Conservation (phyloP, 768 basidiomycete species). For the Amanita pallidorosea region DNA sequence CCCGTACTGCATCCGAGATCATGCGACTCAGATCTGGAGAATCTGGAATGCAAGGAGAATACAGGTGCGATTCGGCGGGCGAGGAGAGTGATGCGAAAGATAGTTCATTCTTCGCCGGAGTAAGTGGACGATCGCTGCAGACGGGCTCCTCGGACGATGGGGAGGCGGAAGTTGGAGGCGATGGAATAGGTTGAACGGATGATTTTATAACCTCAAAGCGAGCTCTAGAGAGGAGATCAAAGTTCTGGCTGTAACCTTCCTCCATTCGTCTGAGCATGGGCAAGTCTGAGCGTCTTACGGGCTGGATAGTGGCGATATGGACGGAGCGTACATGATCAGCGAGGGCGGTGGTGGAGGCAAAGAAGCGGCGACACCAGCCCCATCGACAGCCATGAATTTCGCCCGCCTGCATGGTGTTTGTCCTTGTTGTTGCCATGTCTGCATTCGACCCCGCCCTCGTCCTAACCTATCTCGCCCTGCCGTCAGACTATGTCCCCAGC, state of each 20-base stretch:
- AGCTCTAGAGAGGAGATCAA: neutral
- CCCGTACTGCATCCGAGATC: constrained; percentile 7
- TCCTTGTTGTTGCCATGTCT: neutral
- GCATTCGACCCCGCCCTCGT: constrained; percentile 10
- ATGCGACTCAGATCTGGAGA: constrained; percentile 8
- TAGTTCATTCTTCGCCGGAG: constrained; percentile 10
- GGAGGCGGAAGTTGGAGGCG: neutral
- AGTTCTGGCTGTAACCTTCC: constrained; percentile 20
- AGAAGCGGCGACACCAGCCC: constrained; percentile 41
- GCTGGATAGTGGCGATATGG: constrained; percentile 33
- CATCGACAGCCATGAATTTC: constrained; percentile 30
- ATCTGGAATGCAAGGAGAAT: constrained; percentile 3
- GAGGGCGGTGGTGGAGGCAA: constrained; percentile 25
- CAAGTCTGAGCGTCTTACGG: constrained; percentile 36
- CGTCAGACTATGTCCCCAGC: constrained; percentile 45
- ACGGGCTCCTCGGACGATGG: neutral
- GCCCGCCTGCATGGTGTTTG: neutral
- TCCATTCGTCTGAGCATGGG: constrained; percentile 29
- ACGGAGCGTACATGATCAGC: constrained; percentile 33
- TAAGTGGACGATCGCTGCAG: constrained; percentile 4
- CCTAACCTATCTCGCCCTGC: constrained; percentile 46
- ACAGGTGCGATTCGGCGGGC: constrained; percentile 9
- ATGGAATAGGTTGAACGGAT: neutral
- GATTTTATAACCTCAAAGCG: neutral
- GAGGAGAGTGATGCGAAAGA: constrained; percentile 19